phyloP scores from a whole-genome alignment of 192 early-diverging fungal species.

The Rhizophagus clarus region DNA sequence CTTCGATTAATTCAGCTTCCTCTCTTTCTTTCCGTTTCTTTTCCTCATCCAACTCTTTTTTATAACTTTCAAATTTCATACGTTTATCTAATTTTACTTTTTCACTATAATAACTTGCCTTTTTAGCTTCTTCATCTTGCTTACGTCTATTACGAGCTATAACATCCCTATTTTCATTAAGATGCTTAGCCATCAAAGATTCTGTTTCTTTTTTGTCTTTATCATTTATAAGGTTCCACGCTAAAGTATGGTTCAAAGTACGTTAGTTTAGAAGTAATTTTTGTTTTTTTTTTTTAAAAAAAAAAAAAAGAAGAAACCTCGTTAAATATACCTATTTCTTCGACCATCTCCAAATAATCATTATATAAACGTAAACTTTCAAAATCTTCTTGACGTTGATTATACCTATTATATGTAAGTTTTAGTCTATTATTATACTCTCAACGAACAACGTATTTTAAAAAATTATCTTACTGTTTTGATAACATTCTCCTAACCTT shows the following conservation, averaged over 20 bases:
- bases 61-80: slow-evolving; percentile 64
- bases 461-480: slow-evolving; percentile 52
- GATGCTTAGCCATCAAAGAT: slow-evolving; percentile 67
- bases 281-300: not conserved
- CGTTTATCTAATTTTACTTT: slow-evolving; percentile 51
- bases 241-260: slow-evolving; percentile 33
- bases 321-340: slow-evolving; percentile 67
- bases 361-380: slow-evolving; percentile 74
- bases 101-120: slow-evolving; percentile 42
- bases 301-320: not conserved
- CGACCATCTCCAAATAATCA: slow-evolving; percentile 90
- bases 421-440: too few species aligned
- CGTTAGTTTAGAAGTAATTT: not conserved
- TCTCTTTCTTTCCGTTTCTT: slow-evolving; percentile 57
- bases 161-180: slow-evolving; percentile 73
- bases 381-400: slow-evolving; percentile 89
- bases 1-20: slow-evolving; percentile 66
- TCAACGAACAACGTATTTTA: not conserved
- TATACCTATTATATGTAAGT: not conserved
- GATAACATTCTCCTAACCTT: slow-evolving; percentile 76
- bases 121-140: slow-evolving; percentile 58
- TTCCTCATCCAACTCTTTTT: slow-evolving; percentile 68
- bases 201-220: slow-evolving; percentile 76
- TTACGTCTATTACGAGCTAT: slow-evolving; percentile 65
- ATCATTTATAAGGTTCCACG: slow-evolving; percentile 79